Base-by-base conservation (phyloP, 78 protist species). In the Diacronema lutheri region DNA sequence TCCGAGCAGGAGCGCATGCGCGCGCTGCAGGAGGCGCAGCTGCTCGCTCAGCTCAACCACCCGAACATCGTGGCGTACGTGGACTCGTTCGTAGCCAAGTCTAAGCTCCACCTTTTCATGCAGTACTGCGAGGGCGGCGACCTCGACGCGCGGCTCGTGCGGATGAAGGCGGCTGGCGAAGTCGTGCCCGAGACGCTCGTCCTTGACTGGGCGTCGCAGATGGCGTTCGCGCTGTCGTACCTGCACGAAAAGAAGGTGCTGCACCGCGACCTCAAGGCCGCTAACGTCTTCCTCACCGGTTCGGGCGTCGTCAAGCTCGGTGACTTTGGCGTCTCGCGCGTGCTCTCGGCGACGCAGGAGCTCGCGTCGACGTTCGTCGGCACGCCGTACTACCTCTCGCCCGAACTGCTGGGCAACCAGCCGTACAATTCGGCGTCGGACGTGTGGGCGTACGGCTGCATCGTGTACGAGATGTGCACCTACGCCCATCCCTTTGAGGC, bases 301-400 rank as follows among this genome's bases (percentile, higher is more conserved):
- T 2, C 25, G 33, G 72, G 72, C 37, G 21, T 64, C 40, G 71
- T 64, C 40, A 64, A 64, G 71, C 41, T 64, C 35, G 66, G 66
- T 35, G 66, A 61, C 66, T 29, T 61, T 20, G 66, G 66, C 13
- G 66, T 61, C 23, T 2, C 90, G 4, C 84, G 76, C 21, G 46
- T 73, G 16, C 68, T 91, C n/a, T 25, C 40, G 7, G 4, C n/a
- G 11, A 40, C 69, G 12, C n/a, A 23, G 20, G 77, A 81, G 19
- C 31, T 82, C 41, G 94, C 93, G 23, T 33, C 13, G 35, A 90
- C 90, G 7, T 21, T 81, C 31, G 62, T 40, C 14, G n/a, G 62
- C 62, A 61, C 66, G 66, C 66, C 66, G 33, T 61, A 61, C 66
- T 61, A 61, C 66, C 33, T 61, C 26, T 61, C 66, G 35, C 66